Percentiles rank a stretch among this genome's conserved stretches.
phyloP scores from a whole-genome alignment of 202 grass and related monocot genomes.

The Cymbopogon flexuosus region DNA sequence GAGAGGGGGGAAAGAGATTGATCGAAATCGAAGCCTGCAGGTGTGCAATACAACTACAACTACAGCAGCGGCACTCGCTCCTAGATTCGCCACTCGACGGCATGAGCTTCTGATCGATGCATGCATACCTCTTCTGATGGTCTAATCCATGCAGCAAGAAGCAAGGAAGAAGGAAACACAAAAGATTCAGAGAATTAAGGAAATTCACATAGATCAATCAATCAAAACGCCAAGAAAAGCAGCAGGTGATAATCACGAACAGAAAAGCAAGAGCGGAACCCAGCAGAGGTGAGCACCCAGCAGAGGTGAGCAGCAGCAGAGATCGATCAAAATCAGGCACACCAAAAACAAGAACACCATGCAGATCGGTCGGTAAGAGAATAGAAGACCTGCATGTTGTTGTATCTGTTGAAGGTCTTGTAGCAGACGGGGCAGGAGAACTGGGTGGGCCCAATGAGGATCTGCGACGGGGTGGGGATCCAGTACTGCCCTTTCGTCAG shows the following conservation, averaged over 20 bases:
- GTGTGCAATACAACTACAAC: not conserved
- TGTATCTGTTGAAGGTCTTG: slow-evolving; percentile 99
- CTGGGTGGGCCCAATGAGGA: slow-evolving; percentile 95
- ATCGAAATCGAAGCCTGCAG: not conserved
- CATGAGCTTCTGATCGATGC: slow-evolving; percentile 13
- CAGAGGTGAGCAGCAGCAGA: not conserved
- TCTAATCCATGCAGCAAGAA: slow-evolving; percentile 1
- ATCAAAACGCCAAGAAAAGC: not conserved
- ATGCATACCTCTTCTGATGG: not conserved
- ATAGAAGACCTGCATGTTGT: slow-evolving; percentile 77
- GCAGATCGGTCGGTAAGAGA: not conserved
- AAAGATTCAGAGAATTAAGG: not conserved
- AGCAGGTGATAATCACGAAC: not conserved
- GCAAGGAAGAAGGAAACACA: not conserved
- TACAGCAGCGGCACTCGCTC: slow-evolving; percentile 7
- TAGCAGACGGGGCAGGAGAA: slow-evolving; percentile 93
- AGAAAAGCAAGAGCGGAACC: no score
- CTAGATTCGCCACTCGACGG: slow-evolving; percentile 36
- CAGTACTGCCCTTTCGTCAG: slow-evolving; percentile 98
- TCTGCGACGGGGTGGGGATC: slow-evolving; percentile 97
- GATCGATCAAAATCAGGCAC: slow-evolving; percentile 4
- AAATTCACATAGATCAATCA: not conserved
- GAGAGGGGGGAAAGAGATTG: not conserved
- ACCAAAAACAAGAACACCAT: not conserved
- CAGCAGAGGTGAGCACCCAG: not conserved